Percentiles rank a stretch among this genome's conserved stretches.
phyloP scores from a whole-genome alignment of 176 grass and related monocot species.

The Tillandsia leiboldiana region DNA sequence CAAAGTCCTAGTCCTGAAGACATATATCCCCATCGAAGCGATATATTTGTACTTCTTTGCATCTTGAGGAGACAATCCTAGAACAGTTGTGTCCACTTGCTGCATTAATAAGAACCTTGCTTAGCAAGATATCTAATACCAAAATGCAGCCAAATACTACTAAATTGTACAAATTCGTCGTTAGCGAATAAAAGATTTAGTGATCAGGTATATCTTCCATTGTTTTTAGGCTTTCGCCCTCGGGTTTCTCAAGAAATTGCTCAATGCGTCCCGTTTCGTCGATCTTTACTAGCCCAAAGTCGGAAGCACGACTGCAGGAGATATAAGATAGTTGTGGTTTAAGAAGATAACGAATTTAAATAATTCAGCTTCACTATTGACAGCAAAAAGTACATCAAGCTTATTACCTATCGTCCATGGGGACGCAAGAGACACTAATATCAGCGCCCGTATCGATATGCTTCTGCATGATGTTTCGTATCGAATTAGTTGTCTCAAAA shows the following conservation, averaged over 20 bases:
- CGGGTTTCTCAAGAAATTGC: constrained; percentile 67
- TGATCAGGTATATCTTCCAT: constrained; percentile 38
- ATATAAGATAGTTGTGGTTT: neutral
- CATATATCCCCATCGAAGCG: constrained; percentile 81
- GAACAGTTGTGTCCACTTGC: constrained; percentile 42
- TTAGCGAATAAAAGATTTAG: neutral
- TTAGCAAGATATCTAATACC: neutral
- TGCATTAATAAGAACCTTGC: constrained; percentile 22
- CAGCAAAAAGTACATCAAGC: too few relatives aligned
- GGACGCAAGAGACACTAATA: constrained; percentile 66
- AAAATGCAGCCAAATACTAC: too few relatives aligned
- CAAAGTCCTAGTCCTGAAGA: constrained; percentile 56
- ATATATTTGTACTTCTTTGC: constrained; percentile 46
- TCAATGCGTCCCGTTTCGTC: constrained; percentile 43
- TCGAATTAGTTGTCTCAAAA: neutral
- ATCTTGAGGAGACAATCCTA: constrained; percentile 42
- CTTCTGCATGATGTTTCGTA: constrained; percentile 38
- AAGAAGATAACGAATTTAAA: neutral
- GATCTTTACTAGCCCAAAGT: constrained; percentile 69
- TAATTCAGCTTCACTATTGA: too few relatives aligned
- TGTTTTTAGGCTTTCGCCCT: constrained; percentile 57
- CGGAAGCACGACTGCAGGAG: constrained; percentile 58
- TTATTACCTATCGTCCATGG: constrained; percentile 56
- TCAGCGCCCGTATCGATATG: constrained; percentile 59
- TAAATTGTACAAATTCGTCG: constrained; percentile 9